Percentiles rank a stretch among this genome's conserved stretches.
These are phyloP conservation scores for Athelia sp. DNA, from an alignment of 1,284 basidiomycete genomes.

Conservation along the genomic window DNA sequence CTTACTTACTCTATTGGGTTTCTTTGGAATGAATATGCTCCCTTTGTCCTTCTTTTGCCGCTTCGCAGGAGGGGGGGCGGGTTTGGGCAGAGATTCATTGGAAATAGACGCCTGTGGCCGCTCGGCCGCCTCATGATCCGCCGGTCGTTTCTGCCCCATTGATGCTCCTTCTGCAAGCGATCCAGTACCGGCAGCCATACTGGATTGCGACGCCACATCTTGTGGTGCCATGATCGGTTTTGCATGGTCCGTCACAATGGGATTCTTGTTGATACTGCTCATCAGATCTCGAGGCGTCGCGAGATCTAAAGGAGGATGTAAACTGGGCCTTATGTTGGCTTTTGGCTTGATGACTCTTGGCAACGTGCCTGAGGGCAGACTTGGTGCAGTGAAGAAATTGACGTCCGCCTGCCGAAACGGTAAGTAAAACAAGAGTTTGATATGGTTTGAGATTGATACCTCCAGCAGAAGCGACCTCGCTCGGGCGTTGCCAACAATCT, in stretches of 20 bases:
- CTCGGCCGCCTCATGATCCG: background rate
- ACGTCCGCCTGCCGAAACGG: slow-evolving; percentile 28
- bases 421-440: background rate
- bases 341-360: slow-evolving; percentile 5
- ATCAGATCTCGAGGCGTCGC: background rate
- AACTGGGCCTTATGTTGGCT: background rate
- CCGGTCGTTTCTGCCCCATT: slow-evolving; percentile 18
- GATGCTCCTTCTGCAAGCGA: background rate
- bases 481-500: slow-evolving; percentile 76
- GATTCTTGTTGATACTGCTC: background rate
- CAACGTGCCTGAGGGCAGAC: background rate
- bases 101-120: slow-evolving; percentile 12
- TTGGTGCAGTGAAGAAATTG: slow-evolving; percentile 29
- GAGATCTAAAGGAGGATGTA: background rate
- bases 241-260: too few relatives aligned
- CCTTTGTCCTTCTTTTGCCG: slow-evolving; percentile 34
- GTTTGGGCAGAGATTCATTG: slow-evolving; percentile 10
- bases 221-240: too few relatives aligned
- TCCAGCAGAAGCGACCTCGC: slow-evolving; percentile 46
- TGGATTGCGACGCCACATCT: too few relatives aligned
- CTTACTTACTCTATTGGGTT: background rate
- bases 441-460: slow-evolving; percentile 30
- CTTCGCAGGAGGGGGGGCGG: slow-evolving; percentile 20
- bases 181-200: too few relatives aligned
- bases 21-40: slow-evolving; percentile 48